Evolutionary conservation across 2,329 filamentous ascomycete species (phyloP).

Genomic region (Diaporthe sp.): DNA sequence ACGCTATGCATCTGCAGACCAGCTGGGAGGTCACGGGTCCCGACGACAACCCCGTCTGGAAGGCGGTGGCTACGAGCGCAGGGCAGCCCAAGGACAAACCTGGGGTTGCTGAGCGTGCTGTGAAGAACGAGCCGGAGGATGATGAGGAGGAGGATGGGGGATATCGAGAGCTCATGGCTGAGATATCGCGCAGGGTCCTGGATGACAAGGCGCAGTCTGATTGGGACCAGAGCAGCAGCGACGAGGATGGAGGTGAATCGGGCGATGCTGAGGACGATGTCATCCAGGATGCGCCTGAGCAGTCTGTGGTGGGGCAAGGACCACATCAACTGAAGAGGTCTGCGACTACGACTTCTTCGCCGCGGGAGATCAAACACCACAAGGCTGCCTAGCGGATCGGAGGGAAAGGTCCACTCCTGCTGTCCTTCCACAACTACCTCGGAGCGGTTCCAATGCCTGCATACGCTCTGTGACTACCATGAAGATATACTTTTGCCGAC

Average conservation of each 20-base stretch:
- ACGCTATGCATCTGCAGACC: not conserved
- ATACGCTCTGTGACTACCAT: not conserved
- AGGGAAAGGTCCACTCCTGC: not conserved
- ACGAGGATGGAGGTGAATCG: not conserved
- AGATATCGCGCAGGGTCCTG: slow-evolving; percentile 9
- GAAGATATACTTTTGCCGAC: no score
- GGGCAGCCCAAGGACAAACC: no score
- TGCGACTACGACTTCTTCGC: not conserved
- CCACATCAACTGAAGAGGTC: not conserved
- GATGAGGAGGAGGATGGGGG: not conserved
- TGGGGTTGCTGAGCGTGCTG: not conserved
- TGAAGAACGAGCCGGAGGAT: not conserved
- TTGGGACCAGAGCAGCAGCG: not conserved
- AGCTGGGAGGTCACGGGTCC: not conserved
- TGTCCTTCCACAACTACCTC: not conserved
- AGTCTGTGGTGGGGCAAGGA: not conserved
- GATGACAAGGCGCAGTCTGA: not conserved
- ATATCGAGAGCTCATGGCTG: slow-evolving; percentile 1
- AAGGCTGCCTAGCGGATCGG: not conserved
- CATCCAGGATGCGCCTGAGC: not conserved
- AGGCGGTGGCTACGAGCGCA: not conserved
- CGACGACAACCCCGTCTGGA: not conserved
- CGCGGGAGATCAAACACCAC: not conserved
- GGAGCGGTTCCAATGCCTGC: not conserved
- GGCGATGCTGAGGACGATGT: not conserved